A percentile compares a stretch with the other conserved stretches of the same genome.
These are phyloP conservation scores for Hammondia hammondi DNA, from an alignment of 169 alveolate species.

Conservation along the genomic window DNA sequence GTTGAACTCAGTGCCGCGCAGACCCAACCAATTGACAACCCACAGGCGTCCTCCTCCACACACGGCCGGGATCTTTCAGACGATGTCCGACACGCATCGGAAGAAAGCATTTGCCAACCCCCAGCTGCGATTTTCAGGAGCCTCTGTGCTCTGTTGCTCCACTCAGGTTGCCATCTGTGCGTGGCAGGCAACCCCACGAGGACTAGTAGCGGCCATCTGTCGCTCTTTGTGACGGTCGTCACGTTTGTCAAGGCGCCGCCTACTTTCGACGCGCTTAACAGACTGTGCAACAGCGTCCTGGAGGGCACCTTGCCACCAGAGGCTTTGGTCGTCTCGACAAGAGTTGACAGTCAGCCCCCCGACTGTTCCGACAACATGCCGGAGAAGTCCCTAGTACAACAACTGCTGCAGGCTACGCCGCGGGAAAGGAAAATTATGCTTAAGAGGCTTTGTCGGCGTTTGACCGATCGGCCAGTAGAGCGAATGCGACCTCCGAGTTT, in stretches of 20 bases:
- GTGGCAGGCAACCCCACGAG: neutral
- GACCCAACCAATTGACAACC: neutral
- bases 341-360: neutral
- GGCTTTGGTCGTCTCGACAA: neutral
- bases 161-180: neutral
- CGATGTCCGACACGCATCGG: neutral
- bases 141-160: neutral
- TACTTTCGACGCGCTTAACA: neutral
- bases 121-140: neutral
- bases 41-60: neutral
- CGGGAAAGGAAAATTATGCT: neutral
- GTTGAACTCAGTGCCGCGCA: neutral
- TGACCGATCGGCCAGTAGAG: constrained; percentile 6
- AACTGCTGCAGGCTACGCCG: neutral
- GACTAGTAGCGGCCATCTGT: neutral
- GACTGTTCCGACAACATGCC: neutral
- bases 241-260: constrained; percentile 10
- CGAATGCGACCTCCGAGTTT: constrained; percentile 22
- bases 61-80: neutral
- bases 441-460: constrained; percentile 3
- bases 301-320: neutral
- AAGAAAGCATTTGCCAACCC: neutral
- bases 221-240: neutral
- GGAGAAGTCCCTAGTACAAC: neutral
- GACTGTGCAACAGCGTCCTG: neutral